These are phyloP conservation scores for Aureobasidium leucospermi DNA, from an alignment of 2,329 filamentous ascomycete species.

Conservation along the genomic window DNA sequence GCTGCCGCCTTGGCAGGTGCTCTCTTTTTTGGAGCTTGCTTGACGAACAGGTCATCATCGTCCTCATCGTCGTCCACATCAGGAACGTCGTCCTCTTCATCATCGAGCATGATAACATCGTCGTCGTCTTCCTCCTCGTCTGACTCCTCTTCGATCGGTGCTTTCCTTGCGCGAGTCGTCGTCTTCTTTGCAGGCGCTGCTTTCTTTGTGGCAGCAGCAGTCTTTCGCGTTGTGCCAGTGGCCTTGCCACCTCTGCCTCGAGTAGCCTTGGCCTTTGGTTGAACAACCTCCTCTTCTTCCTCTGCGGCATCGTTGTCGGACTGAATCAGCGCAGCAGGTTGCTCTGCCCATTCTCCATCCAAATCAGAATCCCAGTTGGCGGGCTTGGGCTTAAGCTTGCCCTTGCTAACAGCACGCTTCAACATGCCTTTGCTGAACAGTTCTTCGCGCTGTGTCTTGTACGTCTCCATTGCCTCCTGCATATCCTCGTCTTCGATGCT, in stretches of 20 bases:
- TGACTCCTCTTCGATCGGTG: conserved; percentile 34
- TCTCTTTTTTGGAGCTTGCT: conserved; percentile 23
- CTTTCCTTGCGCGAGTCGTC: conserved; percentile 33
- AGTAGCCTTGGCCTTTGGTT: conserved; percentile 31
- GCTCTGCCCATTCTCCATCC: conserved; percentile 78
- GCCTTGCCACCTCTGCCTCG: conserved; percentile 41
- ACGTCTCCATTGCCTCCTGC: conserved; percentile 50
- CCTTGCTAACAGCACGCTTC: conserved; percentile 43
- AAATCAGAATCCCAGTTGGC: conserved; percentile 82
- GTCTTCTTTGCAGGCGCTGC: conserved; percentile 25
- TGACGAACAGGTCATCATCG: conserved; percentile 38
- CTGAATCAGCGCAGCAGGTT: conserved; percentile 57
- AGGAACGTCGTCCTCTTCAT: conserved; percentile 41
- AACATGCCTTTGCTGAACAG: conserved; percentile 60
- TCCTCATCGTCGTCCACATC: conserved; percentile 36
- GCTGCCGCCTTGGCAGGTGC: conserved; percentile 22
- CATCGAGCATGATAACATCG: conserved; percentile 34
- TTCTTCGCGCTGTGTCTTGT: conserved; percentile 58
- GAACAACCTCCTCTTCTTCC: conserved; percentile 26
- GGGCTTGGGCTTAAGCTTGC: conserved; percentile 59
- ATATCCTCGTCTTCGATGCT: conserved; percentile 58
- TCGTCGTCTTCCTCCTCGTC: conserved; percentile 38
- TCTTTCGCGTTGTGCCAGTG: conserved; percentile 34
- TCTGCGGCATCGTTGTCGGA: conserved; percentile 43
- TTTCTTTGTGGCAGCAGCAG: conserved; percentile 31